Percentiles rank a stretch among this genome's conserved stretches.
These are phyloP conservation scores for Nepenthes alata DNA, from an alignment of 179 eudicot genomes.

Conservation along the genomic window DNA sequence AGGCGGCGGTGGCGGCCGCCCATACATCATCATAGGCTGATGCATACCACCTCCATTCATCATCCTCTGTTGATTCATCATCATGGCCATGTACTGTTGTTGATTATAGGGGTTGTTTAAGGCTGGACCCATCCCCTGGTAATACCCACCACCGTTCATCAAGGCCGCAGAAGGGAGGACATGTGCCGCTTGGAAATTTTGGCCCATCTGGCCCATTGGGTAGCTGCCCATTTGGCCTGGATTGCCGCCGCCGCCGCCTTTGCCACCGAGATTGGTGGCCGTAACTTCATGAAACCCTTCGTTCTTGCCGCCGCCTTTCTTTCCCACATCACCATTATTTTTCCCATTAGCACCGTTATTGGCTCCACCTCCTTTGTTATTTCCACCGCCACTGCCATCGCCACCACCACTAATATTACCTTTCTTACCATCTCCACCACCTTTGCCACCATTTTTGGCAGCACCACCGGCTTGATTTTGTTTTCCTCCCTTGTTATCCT, in stretches of 20 bases:
- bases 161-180: slow-evolving; percentile 39
- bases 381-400: slow-evolving; percentile 14
- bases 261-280: slow-evolving; percentile 12
- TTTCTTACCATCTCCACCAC: slow-evolving; percentile 22
- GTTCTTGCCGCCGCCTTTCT: slow-evolving; percentile 8
- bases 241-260: slow-evolving; percentile 15
- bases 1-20: slow-evolving; percentile 23
- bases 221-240: slow-evolving; percentile 32
- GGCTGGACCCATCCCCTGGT: slow-evolving; percentile 8
- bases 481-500: slow-evolving; percentile 16
- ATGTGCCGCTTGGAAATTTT: slow-evolving; percentile 31
- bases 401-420: slow-evolving; percentile 20
- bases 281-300: slow-evolving; percentile 26
- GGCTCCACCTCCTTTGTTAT: slow-evolving; percentile 3
- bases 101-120: slow-evolving; percentile 10
- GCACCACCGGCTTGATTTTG: slow-evolving; percentile 18
- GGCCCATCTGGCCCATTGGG: slow-evolving; percentile 55
- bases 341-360: slow-evolving; percentile 15
- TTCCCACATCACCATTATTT: slow-evolving; percentile 4
- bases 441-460: slow-evolving; percentile 14
- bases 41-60: slow-evolving; percentile 18
- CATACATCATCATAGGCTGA: slow-evolving; percentile 44
- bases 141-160: slow-evolving; percentile 31
- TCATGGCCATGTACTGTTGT: slow-evolving; percentile 62
- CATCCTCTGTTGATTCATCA: slow-evolving; percentile 38